Conservation (phyloP, 2,329 filamentous ascomycete species). For the Fusarium sp. region DNA sequence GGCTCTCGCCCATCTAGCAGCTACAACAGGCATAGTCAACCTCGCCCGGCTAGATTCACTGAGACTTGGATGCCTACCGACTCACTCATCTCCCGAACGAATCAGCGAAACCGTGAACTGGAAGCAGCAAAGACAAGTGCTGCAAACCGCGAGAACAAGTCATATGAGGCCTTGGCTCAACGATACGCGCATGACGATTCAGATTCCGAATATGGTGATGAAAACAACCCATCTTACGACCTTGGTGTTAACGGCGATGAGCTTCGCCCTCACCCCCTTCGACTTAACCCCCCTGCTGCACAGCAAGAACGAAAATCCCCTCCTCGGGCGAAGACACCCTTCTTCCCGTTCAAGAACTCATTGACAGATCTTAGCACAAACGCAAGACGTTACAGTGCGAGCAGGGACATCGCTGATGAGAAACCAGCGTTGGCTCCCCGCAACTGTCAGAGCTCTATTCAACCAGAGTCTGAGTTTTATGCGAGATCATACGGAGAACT, state of each 20-base stretch:
- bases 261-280: constrained; percentile 62
- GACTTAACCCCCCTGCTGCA: constrained; percentile 56
- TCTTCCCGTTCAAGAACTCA: constrained; percentile 41
- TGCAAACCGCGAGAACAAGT: constrained; percentile 46
- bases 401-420: constrained; percentile 58
- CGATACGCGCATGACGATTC: constrained; percentile 54
- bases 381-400: constrained; percentile 53
- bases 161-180: constrained; percentile 59
- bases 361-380: constrained; percentile 59
- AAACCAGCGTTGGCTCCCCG: constrained; percentile 38
- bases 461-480: constrained; percentile 60
- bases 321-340: constrained; percentile 32
- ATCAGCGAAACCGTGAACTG: constrained; percentile 59
- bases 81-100: constrained; percentile 63
- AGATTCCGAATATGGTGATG: constrained; percentile 54
- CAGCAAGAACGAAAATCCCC: constrained; percentile 20
- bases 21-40: constrained; percentile 41
- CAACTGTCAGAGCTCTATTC: constrained; percentile 56
- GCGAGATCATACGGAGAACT: constrained; percentile 69
- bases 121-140: constrained; percentile 48
- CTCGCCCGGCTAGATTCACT: constrained; percentile 58
- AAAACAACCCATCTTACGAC: constrained; percentile 45
- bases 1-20: constrained; percentile 41
- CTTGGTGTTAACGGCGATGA: constrained; percentile 41
- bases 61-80: constrained; percentile 66